A percentile compares a stretch with the other conserved stretches of the same genome.
Conservation (phyloP, 805 yeast species). For the Wickerhamiella slavikovae region DNA sequence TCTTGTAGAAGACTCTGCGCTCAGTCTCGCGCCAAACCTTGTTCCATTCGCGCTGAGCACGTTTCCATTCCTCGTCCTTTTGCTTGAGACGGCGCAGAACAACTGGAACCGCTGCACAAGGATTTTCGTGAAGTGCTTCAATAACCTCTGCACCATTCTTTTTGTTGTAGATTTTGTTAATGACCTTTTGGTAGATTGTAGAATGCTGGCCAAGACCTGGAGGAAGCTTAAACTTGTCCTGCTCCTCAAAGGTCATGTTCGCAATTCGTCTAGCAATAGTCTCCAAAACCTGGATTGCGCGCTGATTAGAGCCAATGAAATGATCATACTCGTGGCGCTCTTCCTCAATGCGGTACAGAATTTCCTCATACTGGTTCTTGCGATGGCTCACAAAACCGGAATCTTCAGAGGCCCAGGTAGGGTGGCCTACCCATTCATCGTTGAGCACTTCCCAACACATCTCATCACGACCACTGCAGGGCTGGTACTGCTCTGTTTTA, state of each 20-base stretch:
- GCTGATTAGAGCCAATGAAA: conserved; percentile 81
- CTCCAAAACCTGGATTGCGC: conserved; percentile 89
- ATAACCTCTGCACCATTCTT: conserved; percentile 93
- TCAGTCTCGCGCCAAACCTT: conserved; percentile 98
- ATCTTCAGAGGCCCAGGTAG: conserved; percentile 99
- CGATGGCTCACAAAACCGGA: conserved; percentile 98
- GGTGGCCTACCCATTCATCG: conserved; percentile 99
- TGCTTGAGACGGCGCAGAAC: conserved; percentile 84
- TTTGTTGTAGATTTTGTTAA: conserved; percentile 78
- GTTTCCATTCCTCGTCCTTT: conserved; percentile 97
- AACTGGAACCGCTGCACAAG: conserved; percentile 86
- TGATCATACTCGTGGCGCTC: conserved; percentile 95
- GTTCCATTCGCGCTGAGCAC: conserved; percentile 97
- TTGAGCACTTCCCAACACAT: conserved; percentile 98
- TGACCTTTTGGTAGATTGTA: conserved; percentile 83
- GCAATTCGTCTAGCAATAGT: conserved; percentile 87
- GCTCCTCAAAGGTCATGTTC: conserved; percentile 81
- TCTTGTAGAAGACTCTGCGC: conserved; percentile 81
- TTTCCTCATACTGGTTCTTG: conserved; percentile 94
- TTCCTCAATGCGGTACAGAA: conserved; percentile 84
- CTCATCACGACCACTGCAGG: conserved; percentile 95
- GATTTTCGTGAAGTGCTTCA: conserved; percentile 86
- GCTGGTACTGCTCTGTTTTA: conserved; percentile 85
- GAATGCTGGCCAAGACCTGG: conserved; percentile 89
- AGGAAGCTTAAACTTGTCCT: conserved; percentile 65